phyloP scores from a whole-genome alignment of 148 eudicot genomes.

The Polygonum aviculare region DNA sequence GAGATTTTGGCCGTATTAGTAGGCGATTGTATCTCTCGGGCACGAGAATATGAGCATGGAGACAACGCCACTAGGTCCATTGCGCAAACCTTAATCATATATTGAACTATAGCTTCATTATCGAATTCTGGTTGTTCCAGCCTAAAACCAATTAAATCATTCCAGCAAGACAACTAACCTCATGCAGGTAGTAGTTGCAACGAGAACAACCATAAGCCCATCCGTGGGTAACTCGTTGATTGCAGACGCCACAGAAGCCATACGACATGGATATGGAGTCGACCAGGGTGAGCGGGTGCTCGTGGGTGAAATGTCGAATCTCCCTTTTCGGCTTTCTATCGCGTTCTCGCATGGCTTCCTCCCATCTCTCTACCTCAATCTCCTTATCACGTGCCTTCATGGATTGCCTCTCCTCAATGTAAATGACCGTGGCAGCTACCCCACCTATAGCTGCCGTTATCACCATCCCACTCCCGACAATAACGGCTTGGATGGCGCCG shows the following conservation, averaged over 20 bases:
- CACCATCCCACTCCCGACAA: too few species aligned
- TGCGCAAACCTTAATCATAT: background rate
- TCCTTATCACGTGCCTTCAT: background rate
- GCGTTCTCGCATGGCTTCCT: background rate
- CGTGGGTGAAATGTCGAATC: background rate
- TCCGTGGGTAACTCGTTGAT: background rate
- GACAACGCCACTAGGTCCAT: background rate
- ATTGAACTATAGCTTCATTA: too few species aligned
- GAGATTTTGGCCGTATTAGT: background rate
- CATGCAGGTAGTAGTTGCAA: background rate
- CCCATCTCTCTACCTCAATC: background rate
- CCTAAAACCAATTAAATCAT: too few species aligned
- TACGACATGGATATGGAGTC: background rate
- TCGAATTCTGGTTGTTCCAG: too few species aligned
- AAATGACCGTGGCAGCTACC: background rate
- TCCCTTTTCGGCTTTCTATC: background rate
- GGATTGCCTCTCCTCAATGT: background rate
- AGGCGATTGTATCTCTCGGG: background rate
- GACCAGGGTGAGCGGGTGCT: background rate
- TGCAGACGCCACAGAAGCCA: background rate
- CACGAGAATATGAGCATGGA: background rate
- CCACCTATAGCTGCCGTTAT: too few species aligned
- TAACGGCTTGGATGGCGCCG: too few species aligned
- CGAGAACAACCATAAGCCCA: background rate
- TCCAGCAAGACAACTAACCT: background rate